Base-by-base conservation (phyloP, 2,329 filamentous ascomycete genomes). In the Ceratocystiopsis sp. region DNA sequence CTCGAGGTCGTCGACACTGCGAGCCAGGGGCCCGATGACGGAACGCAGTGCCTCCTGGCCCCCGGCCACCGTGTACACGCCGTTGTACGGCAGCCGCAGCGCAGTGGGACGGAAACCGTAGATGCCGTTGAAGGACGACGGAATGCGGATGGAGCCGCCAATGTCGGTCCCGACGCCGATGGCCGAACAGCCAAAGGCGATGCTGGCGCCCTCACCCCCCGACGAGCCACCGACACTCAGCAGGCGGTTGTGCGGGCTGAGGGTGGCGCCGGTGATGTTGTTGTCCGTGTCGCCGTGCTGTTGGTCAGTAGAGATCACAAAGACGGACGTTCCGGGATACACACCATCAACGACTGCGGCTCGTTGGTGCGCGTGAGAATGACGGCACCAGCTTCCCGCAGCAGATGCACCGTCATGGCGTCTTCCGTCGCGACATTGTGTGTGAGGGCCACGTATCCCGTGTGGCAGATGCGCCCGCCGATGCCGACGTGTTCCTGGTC, bases 1-100 rank as follows among this genome's bases (percentile, higher is more conserved):
- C 32, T 65, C 66, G 13, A 82, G 51, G 0, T 68, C 69, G 1
- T 65, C 62, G 1, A 70, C 57, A 2, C 69, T 74, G 1, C 69
- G 71, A 0, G 70, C 70, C 15, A 84, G 54, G 0, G 78, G 75
- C 0, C 80, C 80, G 6, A 81, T 66, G 0, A 80, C 73, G 0
- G 73, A 78, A 12, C 18, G 29, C 32, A 42, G 6, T 15, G 10
- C 10, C 15, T 36, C 33, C 15, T 29, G 29, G 12, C 43, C 40
- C 1, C 10, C 16, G 13, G 42, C 33, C 4, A 45, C 25, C 9
- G 16, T 33, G 18, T 45, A 42, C 4, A 35, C 43, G 14, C 37
- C 40, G 29, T 32, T 32, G 29, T 32, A 32, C 12, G 29, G 29
- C 7, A 32, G 7, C 29, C 29, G 29, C 29, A 32, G 29, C 29